Evolutionary conservation across 75 land plant genomes (phyloP).

Genomic region (Sequoiadendron giganteum): DNA sequence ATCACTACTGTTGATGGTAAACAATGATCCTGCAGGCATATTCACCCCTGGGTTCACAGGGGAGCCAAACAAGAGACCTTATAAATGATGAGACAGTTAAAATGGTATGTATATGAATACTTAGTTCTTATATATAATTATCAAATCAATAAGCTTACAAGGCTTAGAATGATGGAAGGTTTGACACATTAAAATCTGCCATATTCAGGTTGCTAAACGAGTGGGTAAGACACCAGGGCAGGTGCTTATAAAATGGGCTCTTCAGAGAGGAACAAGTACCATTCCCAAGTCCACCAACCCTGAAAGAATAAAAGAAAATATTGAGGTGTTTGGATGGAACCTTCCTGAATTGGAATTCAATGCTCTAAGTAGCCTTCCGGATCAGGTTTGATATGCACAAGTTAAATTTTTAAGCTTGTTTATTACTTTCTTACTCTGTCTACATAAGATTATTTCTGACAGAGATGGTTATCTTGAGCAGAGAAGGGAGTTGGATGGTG

Average conservation of each 20-base stretch:
- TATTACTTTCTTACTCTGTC: too few relatives aligned
- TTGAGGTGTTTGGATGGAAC: conserved; percentile 37
- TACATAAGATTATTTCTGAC: not conserved
- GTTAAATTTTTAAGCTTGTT: not conserved
- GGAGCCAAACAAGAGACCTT: conserved; percentile 25
- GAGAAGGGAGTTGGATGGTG: conserved; percentile 44
- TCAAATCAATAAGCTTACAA: not conserved
- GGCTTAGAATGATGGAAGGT: not conserved
- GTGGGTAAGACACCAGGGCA: conserved; percentile 52
- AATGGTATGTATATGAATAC: not conserved
- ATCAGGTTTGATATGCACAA: conserved; percentile 26
- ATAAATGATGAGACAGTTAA: conserved; percentile 34
- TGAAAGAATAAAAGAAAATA: conserved; percentile 44
- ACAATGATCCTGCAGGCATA: conserved; percentile 38
- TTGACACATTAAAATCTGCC: not conserved
- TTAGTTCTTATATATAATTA: not conserved
- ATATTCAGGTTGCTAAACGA: conserved; percentile 40
- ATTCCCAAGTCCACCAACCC: conserved; percentile 46
- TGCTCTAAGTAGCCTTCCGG: conserved; percentile 27
- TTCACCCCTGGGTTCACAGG: conserved; percentile 51
- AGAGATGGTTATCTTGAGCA: conserved; percentile 6
- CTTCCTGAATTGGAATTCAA: conserved; percentile 44
- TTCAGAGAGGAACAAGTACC: conserved; percentile 49
- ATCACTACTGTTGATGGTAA: not conserved
- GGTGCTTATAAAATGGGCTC: conserved; percentile 50